These are phyloP conservation scores for Ceratocystis huliohia DNA, from an alignment of 2,329 filamentous ascomycete genomes.

Conservation along the genomic window DNA sequence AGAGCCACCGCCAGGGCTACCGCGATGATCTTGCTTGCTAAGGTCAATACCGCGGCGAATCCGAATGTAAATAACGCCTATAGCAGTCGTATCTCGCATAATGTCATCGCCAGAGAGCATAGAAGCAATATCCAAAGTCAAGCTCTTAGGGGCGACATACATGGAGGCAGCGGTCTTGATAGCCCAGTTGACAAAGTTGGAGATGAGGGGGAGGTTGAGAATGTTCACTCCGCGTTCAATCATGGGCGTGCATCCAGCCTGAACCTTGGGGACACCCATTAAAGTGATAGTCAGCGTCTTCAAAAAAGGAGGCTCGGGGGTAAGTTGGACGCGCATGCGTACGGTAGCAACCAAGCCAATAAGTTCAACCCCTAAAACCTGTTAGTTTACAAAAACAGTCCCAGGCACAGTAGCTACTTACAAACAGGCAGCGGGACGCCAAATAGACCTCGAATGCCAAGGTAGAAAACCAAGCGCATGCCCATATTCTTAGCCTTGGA, in stretches of 20 bases:
- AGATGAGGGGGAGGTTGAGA: constrained; percentile 81
- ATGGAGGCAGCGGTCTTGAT: constrained; percentile 76
- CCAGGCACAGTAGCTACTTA: constrained; percentile 22
- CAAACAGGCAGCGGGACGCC: constrained; percentile 79
- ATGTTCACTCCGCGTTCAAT: constrained; percentile 83
- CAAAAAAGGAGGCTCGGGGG: constrained; percentile 80
- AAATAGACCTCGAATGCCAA: constrained; percentile 79
- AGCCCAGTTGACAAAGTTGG: constrained; percentile 92
- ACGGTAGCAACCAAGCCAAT: constrained; percentile 81
- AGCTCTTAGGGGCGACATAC: constrained; percentile 88
- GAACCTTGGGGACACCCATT: constrained; percentile 83
- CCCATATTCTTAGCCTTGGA: constrained; percentile 91
- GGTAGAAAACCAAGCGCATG: constrained; percentile 89
- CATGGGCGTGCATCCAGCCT: constrained; percentile 84
- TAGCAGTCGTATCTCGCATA: constrained; percentile 72
- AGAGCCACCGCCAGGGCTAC: constrained; percentile 72
- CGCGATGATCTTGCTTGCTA: constrained; percentile 79
- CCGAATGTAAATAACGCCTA: constrained; percentile 83
- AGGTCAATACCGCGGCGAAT: constrained; percentile 80
- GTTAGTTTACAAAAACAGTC: constrained; percentile 20
- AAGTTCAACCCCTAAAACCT: constrained; percentile 55
- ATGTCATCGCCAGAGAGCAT: constrained; percentile 86
- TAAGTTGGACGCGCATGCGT: constrained; percentile 68
- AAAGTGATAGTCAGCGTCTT: constrained; percentile 87
- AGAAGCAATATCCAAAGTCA: constrained; percentile 82